These are phyloP conservation scores for Rhynchospora breviuscula DNA, from an alignment of 176 grass and related monocot genomes.

Conservation along the genomic window DNA sequence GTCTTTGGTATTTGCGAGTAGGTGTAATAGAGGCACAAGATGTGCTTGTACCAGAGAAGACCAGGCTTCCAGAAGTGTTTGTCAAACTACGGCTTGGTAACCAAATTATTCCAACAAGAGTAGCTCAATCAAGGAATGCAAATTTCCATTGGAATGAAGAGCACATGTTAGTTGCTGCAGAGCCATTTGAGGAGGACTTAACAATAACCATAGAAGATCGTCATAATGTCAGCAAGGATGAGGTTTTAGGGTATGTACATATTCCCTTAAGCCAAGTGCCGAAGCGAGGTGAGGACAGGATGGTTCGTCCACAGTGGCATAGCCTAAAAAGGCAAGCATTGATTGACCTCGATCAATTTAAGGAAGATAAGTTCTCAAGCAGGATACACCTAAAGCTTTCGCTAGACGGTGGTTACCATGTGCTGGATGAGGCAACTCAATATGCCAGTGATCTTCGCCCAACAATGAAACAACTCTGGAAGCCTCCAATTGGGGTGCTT, in stretches of 20 bases:
- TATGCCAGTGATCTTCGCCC: slow-evolving; percentile 88
- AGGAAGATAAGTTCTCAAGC: slow-evolving; percentile 80
- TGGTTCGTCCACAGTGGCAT: slow-evolving; percentile 44
- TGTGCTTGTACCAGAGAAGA: slow-evolving; percentile 39
- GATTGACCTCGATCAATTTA: slow-evolving; percentile 57
- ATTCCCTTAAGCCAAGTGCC: slow-evolving; percentile 38
- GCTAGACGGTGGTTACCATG: slow-evolving; percentile 93
- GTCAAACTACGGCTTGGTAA: slow-evolving; percentile 56
- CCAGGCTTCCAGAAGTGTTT: slow-evolving; percentile 45
- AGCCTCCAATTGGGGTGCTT: slow-evolving; percentile 69
- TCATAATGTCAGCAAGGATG: slow-evolving; percentile 54
- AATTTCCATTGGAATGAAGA: slow-evolving; percentile 82
- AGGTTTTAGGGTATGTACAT: slow-evolving; percentile 40
- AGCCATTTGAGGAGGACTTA: slow-evolving; percentile 85
- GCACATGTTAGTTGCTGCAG: slow-evolving; percentile 74
- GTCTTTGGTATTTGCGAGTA: slow-evolving; percentile 88
- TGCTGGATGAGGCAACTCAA: slow-evolving; percentile 82
- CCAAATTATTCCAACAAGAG: slow-evolving; percentile 49
- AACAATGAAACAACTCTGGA: slow-evolving; percentile 90
- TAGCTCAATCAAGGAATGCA: slow-evolving; percentile 48
- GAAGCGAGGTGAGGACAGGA: slow-evolving; percentile 52
- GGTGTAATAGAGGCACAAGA: slow-evolving; percentile 72
- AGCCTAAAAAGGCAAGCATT: slow-evolving; percentile 48
- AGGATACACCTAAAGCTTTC: slow-evolving; percentile 50
- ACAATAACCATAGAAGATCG: slow-evolving; percentile 62